Conservation (phyloP, 164 flowering plant genomes). For the Cinnamomum chago region DNA sequence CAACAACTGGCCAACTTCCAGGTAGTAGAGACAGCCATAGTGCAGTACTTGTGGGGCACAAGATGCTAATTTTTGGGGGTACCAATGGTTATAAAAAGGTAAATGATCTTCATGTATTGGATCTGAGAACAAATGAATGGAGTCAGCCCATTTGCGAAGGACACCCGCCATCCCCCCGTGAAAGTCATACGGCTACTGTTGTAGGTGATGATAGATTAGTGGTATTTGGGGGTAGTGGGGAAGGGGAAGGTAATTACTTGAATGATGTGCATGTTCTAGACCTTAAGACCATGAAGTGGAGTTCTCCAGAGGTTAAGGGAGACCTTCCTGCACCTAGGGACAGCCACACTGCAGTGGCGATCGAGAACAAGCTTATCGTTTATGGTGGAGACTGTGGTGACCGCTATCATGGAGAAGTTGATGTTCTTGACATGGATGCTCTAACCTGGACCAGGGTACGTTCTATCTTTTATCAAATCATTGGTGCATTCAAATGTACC, state of each 20-base stretch:
- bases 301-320: conserved; percentile 58
- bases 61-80: conserved; percentile 90
- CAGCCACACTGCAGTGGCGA: conserved; percentile 70
- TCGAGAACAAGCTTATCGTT: conserved; percentile 57
- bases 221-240: conserved; percentile 94
- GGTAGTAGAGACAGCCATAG: conserved; percentile 96
- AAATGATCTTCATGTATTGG: conserved; percentile 72
- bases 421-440: conserved; percentile 60
- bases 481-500: too few relatives aligned
- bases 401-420: conserved; percentile 69
- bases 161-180: conserved; percentile 72
- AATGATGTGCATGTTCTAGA: conserved; percentile 84
- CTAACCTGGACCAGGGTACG: conserved; percentile 77
- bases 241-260: conserved; percentile 82
- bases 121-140: conserved; percentile 72
- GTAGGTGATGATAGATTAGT: conserved; percentile 60
- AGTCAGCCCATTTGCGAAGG: conserved; percentile 55
- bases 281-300: conserved; percentile 72
- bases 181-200: conserved; percentile 84
- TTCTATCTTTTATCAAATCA: not conserved
- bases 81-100: conserved; percentile 86
- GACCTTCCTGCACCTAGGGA: conserved; percentile 76
- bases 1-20: conserved; percentile 70
- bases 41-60: conserved; percentile 55
- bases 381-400: conserved; percentile 97